These are phyloP conservation scores for Lentinus tigrinus DNA, from an alignment of 768 basidiomycete species.

Conservation along the genomic window DNA sequence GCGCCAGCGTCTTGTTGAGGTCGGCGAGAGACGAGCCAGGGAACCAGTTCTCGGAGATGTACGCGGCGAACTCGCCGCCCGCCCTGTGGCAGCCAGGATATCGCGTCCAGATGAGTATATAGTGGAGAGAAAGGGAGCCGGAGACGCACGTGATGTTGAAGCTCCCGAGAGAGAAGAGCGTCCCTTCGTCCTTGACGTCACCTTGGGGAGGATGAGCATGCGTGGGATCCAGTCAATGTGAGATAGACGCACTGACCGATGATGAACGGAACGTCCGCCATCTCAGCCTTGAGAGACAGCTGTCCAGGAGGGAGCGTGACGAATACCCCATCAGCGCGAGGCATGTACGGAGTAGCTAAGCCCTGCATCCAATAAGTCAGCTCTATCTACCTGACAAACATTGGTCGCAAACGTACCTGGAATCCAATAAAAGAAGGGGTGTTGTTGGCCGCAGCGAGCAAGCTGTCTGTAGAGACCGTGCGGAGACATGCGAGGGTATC, in stretches of 20 bases:
- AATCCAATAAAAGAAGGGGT: conserved; percentile 30
- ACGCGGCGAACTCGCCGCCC: conserved; percentile 17
- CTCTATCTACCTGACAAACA: too few species aligned
- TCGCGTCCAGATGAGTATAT: too few species aligned
- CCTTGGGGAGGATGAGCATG: background rate
- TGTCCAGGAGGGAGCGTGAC: conserved; percentile 16
- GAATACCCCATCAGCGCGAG: too few species aligned
- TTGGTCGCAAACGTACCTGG: conserved; percentile 12
- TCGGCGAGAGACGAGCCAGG: conserved; percentile 17
- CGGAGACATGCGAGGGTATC: conserved; percentile 46
- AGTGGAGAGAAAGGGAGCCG: background rate
- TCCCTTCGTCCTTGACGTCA: conserved; percentile 56
- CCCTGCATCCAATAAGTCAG: background rate
- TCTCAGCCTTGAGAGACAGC: conserved; percentile 28
- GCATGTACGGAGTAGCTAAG: too few species aligned
- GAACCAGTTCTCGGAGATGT: conserved; percentile 21
- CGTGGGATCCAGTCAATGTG: conserved; percentile 7
- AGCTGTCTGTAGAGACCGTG: conserved; percentile 28
- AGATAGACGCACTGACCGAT: background rate
- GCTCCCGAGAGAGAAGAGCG: conserved; percentile 32
- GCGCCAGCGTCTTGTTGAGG: conserved; percentile 14
- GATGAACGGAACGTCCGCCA: too few species aligned
- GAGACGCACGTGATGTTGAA: conserved; percentile 30
- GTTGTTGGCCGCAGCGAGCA: conserved; percentile 33
- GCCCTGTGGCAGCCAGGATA: conserved; percentile 17